A percentile compares a stretch with the other conserved stretches of the same genome.
Conservation (phyloP, 768 basidiomycete species). For the Pleurotus cornucopiae region DNA sequence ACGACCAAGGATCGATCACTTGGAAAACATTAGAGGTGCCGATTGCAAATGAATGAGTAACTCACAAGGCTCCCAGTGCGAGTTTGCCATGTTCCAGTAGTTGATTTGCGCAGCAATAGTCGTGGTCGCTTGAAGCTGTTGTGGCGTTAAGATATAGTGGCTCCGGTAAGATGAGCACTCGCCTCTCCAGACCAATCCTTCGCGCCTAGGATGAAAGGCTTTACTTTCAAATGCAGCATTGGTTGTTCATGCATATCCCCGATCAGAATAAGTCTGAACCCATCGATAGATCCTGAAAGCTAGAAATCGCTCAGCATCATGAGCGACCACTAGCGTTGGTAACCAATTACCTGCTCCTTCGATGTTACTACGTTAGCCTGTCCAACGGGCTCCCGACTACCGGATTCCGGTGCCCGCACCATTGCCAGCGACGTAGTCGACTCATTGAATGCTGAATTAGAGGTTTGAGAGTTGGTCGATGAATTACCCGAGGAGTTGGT, state of each 20-base stretch:
- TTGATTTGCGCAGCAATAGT: conserved; percentile 80
- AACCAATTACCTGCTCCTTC: conserved; percentile 68
- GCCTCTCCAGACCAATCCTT: conserved; percentile 96
- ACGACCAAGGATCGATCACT: conserved; percentile 97
- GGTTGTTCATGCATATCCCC: conserved; percentile 96
- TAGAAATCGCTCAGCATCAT: conserved; percentile 24
- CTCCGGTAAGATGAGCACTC: conserved; percentile 15
- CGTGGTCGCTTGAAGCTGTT: conserved; percentile 78
- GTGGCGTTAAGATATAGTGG: background rate
- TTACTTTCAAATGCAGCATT: conserved; percentile 83
- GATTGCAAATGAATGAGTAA: conserved; percentile 4
- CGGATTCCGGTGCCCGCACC: too few species aligned
- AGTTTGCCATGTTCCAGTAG: conserved; percentile 96
- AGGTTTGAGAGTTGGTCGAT: conserved; percentile 11
- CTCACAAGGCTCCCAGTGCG: conserved; percentile 95
- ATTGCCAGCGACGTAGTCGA: background rate
- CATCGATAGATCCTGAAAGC: conserved; percentile 85
- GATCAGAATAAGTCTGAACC: conserved; percentile 89
- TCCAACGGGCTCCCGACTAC: conserved; percentile 20
- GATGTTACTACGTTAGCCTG: conserved; percentile 50
- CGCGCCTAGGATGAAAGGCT: conserved; percentile 75
- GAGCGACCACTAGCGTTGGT: background rate
- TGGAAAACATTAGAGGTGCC: conserved; percentile 3
- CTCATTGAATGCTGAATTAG: conserved; percentile 2
- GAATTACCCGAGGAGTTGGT: conserved; percentile 31